Evolutionary conservation across 1,284 basidiomycete genomes (phyloP).

Genomic region (Sporisorium reilianum): DNA sequence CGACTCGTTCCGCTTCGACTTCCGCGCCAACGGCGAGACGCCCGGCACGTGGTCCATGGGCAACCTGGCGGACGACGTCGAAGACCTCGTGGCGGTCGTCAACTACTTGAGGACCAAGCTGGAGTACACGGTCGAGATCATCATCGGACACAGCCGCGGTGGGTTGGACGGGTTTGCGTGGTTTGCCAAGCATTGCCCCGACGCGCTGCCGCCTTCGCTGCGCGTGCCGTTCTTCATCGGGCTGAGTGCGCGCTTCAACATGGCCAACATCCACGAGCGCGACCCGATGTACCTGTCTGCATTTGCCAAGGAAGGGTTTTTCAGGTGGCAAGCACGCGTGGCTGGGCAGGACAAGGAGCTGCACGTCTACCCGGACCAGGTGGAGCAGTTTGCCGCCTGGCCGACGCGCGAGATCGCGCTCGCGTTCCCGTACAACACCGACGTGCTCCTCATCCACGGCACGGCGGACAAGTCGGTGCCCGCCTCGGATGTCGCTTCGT

Average conservation of each 20-base stretch:
- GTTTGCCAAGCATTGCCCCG: slow-evolving; percentile 46
- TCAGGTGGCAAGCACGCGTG: slow-evolving; percentile 53
- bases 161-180: slow-evolving; percentile 40
- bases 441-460: slow-evolving; percentile 55
- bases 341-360: slow-evolving; percentile 51
- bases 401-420: slow-evolving; percentile 40
- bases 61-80: slow-evolving; percentile 41
- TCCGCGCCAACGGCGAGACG: slow-evolving; percentile 71
- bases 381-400: slow-evolving; percentile 54
- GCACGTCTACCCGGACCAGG: slow-evolving; percentile 46
- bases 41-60: slow-evolving; percentile 47
- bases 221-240: slow-evolving; percentile 74
- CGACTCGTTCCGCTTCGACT: slow-evolving; percentile 86
- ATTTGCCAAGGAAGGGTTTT: slow-evolving; percentile 53
- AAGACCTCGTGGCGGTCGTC: slow-evolving; percentile 42
- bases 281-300: slow-evolving; percentile 38
- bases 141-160: slow-evolving; percentile 45
- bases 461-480: slow-evolving; percentile 57
- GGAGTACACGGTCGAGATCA: slow-evolving; percentile 36
- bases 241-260: slow-evolving; percentile 49
- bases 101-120: slow-evolving; percentile 33
- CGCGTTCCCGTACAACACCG: slow-evolving; percentile 51
- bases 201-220: slow-evolving; percentile 20
- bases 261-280: slow-evolving; percentile 56
- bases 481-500: slow-evolving; percentile 38